phyloP scores from a whole-genome alignment of 202 grass and related monocot genomes.

The Panicum virgatum region DNA sequence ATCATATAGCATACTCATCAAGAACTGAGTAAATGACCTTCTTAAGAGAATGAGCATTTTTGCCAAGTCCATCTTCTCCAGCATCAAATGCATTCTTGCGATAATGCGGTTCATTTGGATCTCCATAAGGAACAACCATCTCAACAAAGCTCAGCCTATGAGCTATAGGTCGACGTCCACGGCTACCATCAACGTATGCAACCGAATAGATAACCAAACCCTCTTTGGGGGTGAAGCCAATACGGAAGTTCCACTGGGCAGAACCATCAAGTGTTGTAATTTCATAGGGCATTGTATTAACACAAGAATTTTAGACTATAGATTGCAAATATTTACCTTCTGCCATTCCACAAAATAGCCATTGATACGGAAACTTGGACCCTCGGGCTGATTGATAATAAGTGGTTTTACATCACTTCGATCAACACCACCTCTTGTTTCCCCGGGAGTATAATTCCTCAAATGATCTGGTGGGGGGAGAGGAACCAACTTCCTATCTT shows the following conservation, averaged over 20 bases:
- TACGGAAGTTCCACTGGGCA: conserved; percentile 97
- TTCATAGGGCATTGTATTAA: not conserved
- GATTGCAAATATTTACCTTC: conserved; percentile 63
- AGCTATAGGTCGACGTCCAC: conserved; percentile 87
- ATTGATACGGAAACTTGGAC: conserved; percentile 97
- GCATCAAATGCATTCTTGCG: conserved; percentile 99
- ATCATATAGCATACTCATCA: not conserved
- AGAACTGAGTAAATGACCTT: conserved; percentile 56
- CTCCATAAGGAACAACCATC: conserved; percentile 99
- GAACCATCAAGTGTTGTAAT: conserved; percentile 12
- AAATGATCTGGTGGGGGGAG: conserved; percentile 87
- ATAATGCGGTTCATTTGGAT: conserved; percentile 98
- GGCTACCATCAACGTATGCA: conserved; percentile 92
- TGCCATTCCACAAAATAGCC: conserved; percentile 99
- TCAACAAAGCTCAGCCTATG: conserved; percentile 99
- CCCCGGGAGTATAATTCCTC: conserved; percentile 97
- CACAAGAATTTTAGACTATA: not conserved
- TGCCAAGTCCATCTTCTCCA: conserved; percentile 98
- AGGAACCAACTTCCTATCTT: conserved; percentile 92
- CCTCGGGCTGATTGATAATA: conserved; percentile 89
- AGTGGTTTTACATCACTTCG: conserved; percentile 94
- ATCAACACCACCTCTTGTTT: conserved; percentile 93
- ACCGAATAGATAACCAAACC: conserved; percentile 96
- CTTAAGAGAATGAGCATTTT: conserved; percentile 99
- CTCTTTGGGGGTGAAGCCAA: conserved; percentile 98